Evolutionary conservation across 352 stramenopile species (phyloP).

Genomic region (Elongisporangium prolatum): DNA sequence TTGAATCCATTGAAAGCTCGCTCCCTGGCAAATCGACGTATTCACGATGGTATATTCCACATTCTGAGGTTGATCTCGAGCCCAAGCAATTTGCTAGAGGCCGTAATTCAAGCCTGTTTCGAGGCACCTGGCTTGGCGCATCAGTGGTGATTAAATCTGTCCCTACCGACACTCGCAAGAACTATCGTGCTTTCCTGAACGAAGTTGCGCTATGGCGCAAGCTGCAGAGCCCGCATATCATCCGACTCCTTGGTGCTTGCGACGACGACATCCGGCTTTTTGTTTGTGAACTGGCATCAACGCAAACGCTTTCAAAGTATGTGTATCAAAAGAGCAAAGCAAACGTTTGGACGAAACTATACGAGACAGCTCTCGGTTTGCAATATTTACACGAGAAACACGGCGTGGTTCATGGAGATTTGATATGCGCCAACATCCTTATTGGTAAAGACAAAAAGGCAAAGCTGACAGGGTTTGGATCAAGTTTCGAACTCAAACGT

Average conservation of each 20-base stretch:
- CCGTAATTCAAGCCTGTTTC: background rate
- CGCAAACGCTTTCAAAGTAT: constrained; percentile 1
- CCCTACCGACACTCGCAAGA: background rate
- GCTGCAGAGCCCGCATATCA: constrained; percentile 6
- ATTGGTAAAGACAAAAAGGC: constrained; percentile 6
- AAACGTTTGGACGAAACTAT: constrained; percentile 5
- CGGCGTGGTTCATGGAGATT: constrained; percentile 17
- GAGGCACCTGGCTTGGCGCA: background rate
- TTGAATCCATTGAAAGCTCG: too few species aligned
- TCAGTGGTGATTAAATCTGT: background rate
- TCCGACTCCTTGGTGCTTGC: constrained; percentile 6
- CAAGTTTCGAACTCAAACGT: constrained; percentile 10
- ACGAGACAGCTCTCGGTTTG: constrained; percentile 15
- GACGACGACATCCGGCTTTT: constrained; percentile 6
- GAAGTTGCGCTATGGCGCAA: constrained; percentile 5
- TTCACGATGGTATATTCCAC: background rate
- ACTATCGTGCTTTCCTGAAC: background rate
- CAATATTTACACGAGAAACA: constrained; percentile 14
- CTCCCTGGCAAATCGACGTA: too few species aligned
- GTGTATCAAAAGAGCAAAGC: background rate
- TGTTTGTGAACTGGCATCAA: constrained; percentile 4
- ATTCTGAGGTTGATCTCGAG: background rate
- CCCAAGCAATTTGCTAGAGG: background rate
- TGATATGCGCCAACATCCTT: constrained; percentile 26
- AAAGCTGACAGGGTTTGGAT: constrained; percentile 21